Evolutionary conservation across 2,329 filamentous ascomycete species (phyloP), one percentile per base, ranked within the genome.

Genomic region (Fusarium neocosmosporiellum): DNA sequence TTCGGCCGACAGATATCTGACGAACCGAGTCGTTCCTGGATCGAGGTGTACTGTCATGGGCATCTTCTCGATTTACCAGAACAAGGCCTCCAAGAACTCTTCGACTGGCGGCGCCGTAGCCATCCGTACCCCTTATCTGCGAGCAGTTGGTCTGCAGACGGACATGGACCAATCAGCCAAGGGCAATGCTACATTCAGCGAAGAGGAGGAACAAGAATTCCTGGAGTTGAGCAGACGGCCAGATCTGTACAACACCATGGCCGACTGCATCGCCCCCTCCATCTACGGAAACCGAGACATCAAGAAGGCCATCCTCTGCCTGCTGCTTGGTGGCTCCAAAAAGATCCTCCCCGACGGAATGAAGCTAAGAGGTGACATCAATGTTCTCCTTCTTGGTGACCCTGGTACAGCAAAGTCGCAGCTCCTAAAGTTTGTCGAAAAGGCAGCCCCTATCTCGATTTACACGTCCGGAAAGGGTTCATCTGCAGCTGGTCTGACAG

Each of bases 381-480:
- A 99, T 81, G 96, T 99, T 5, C 89, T 99, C 14, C 89, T 99
- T 29, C 92, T 99, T 27, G 96, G 96, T 89, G 96, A 99, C 74
- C 96, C 96, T 1, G 96, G 96, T 90, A 99, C 96, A 2, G 96
- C 96, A 66, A 99, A 99, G 82, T 99, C 96, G 9, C 96, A 99
- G 81, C 86, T 99, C 8, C 86, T 99, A 43, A 99, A 99, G 81
- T 99, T 98, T 79, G 96, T 98, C 7, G 95, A 98, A 80, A 97
- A 97, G 81, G 96, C 94, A 8, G 94, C 96, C 2, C 96, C 96
- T 2, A 98, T 98, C 71, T 96, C 96, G 41, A 98, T 99, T 76
- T 99, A 99, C 85, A 99, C 96, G 0, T 99, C 96, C 7, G 96
- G 96, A 76, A 99, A 99, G 83, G 96, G 96, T 75, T 98, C 96